These are phyloP conservation scores for Monosporascus sp. DNA, from an alignment of 2,329 filamentous ascomycete species.

Conservation along the genomic window DNA sequence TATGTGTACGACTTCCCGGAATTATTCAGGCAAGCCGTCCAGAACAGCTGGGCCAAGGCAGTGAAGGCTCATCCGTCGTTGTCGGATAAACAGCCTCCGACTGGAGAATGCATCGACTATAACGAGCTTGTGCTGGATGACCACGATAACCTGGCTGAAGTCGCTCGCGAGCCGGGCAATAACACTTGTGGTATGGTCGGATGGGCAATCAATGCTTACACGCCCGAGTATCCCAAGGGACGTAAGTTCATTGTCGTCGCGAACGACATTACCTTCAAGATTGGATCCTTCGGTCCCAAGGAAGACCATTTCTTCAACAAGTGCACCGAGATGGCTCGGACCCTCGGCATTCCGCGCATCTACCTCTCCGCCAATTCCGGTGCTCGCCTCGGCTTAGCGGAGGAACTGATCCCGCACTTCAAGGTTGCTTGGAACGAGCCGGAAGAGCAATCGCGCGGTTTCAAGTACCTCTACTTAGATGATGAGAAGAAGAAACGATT, in stretches of 20 bases:
- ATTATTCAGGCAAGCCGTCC: conserved; percentile 95
- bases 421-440: conserved; percentile 93
- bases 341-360: conserved; percentile 91
- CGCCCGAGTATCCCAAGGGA: conserved; percentile 89
- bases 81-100: conserved; percentile 73
- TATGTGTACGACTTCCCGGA: conserved; percentile 99
- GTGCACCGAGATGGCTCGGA: conserved; percentile 92
- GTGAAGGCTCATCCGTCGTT: conserved; percentile 69
- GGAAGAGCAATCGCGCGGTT: conserved; percentile 75
- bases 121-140: conserved; percentile 94
- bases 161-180: conserved; percentile 89
- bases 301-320: conserved; percentile 99
- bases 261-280: conserved; percentile 99
- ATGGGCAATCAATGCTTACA: conserved; percentile 92
- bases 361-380: conserved; percentile 99
- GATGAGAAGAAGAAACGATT: conserved; percentile 82
- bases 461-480: conserved; percentile 95
- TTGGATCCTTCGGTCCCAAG: conserved; percentile 92
- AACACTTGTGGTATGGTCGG: conserved; percentile 98
- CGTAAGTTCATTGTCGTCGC: conserved; percentile 92
- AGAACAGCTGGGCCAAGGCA: conserved; percentile 84
- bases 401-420: conserved; percentile 95
- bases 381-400: conserved; percentile 92
- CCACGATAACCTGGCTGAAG: conserved; percentile 83
- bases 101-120: conserved; percentile 89